Base-by-base conservation (phyloP, 495 filamentous ascomycete genomes). In the Cudoniella acicularis region DNA sequence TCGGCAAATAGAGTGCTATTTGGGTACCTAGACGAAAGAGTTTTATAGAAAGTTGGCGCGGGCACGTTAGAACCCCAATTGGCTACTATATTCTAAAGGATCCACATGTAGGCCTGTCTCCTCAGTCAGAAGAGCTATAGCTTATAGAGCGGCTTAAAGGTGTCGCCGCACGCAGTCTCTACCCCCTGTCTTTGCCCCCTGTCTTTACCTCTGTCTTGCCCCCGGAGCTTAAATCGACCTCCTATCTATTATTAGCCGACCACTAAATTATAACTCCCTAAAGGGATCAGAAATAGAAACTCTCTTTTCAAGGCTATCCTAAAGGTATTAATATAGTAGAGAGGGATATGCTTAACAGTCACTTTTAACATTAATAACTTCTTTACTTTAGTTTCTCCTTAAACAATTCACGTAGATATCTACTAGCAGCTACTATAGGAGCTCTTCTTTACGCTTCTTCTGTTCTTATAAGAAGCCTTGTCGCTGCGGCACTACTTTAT, bases 231-330 rank as follows among this genome's bases (percentile, higher is more conserved):
- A 48, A 56, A 48, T 56, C 3, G 54, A 43, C 54, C 21, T 23
- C 54, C 54, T n/a, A 47, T 56, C 54, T 56, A 56, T 56, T 56
- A 56, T 56, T 56, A 56, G 40, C 21, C 21, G 21, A 25, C 13
- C 3, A 9, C 22, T 23, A 24, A 48, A 48, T 20, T 56, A 48
- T 26, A 4, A 36, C 30, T 56, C 10, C 40, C 24, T 47, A 6
- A 48, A 21, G 27, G 41, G 21, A 23, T 56, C 27, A 56, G 54
- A 56, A 56, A 56, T 48, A 22, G 54, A 48, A 43, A 10, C 40
- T 13, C n/a, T n/a, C 30, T 36, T 36, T 36, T 36, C 30, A 36
- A 36, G 30, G 30, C 40, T 26, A 55, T 55, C 26, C 27, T 55
- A 17, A 26, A 45, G 20, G 52, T 55, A 55, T 55, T 55, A 55